Percentiles rank a stretch among this genome's conserved stretches.
Conservation (phyloP, 352 stramenopile species). For the Phytophthora sp. region DNA sequence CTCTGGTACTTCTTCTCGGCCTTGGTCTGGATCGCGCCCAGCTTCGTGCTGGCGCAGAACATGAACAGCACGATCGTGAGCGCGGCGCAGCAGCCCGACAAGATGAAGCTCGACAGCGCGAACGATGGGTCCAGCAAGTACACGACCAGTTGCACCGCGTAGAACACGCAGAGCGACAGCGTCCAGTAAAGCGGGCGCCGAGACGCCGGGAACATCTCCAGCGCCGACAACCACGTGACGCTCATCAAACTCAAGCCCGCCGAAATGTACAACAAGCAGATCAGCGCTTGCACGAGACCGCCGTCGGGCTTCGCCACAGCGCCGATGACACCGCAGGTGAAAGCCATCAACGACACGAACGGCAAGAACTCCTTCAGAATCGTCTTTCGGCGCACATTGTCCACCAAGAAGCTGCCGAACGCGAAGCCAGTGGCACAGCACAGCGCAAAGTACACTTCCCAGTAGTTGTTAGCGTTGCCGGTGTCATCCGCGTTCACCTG, state of each 20-base stretch:
- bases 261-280: constrained; percentile 71
- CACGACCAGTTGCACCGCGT: constrained; percentile 58
- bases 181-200: constrained; percentile 71
- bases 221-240: constrained; percentile 70
- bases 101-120: constrained; percentile 59
- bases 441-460: constrained; percentile 62
- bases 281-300: constrained; percentile 49
- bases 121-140: constrained; percentile 72
- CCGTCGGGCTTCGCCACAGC: constrained; percentile 40
- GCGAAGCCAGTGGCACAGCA: constrained; percentile 54
- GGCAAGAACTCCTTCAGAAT: constrained; percentile 90
- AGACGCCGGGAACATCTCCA: constrained; percentile 84
- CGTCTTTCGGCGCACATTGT: constrained; percentile 88
- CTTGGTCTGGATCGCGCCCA: constrained; percentile 87
- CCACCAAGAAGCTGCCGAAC: constrained; percentile 82
- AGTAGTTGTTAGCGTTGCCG: constrained; percentile 43
- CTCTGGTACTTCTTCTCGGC: constrained; percentile 78
- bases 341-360: constrained; percentile 66
- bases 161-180: constrained; percentile 72
- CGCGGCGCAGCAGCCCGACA: constrained; percentile 41
- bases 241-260: constrained; percentile 75
- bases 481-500: constrained; percentile 28
- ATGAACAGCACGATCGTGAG: constrained; percentile 76
- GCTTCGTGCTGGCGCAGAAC: constrained; percentile 81
- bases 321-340: constrained; percentile 64